phyloP scores from a whole-genome alignment of 352 stramenopile species.

The Phytophthora pseudosyringae region DNA sequence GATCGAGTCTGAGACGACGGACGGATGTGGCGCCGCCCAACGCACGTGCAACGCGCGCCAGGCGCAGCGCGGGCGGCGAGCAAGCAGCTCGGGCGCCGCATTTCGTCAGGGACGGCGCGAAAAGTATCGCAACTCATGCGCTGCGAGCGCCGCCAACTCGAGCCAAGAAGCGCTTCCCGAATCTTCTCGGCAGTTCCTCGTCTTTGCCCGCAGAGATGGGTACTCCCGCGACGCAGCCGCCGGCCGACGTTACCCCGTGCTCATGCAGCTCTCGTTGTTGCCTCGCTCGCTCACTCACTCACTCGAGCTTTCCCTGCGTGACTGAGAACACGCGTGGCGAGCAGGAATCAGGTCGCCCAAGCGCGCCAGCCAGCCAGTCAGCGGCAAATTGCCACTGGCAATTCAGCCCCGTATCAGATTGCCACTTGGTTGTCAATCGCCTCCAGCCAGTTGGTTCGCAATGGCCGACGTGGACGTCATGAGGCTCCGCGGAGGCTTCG shows the following conservation, averaged over 20 bases:
- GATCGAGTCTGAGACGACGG: conserved; percentile 3
- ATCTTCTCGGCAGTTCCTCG: conserved; percentile 20
- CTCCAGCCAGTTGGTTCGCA: conserved; percentile 12
- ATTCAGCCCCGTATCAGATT: conserved; percentile 29
- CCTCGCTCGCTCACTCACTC: conserved; percentile 1
- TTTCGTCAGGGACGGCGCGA: conserved; percentile 23
- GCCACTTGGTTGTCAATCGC: conserved; percentile 10
- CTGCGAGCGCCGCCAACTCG: neutral
- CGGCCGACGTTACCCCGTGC: conserved; percentile 18
- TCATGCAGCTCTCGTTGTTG: neutral
- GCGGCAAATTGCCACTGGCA: too few relatives aligned
- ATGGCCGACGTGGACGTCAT: conserved; percentile 30
- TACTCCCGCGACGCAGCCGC: conserved; percentile 21
- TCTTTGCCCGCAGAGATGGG: conserved; percentile 33
- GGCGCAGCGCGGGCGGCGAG: neutral
- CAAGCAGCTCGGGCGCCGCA: neutral
- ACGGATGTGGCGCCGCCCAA: conserved; percentile 2
- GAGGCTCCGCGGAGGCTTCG: conserved; percentile 18
- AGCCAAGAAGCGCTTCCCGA: conserved; percentile 13
- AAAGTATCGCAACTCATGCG: conserved; percentile 29
- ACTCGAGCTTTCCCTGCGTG: conserved; percentile 26
- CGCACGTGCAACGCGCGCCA: neutral
- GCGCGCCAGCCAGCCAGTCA: neutral
- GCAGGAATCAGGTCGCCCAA: conserved; percentile 23
- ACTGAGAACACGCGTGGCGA: conserved; percentile 10